These are phyloP conservation scores for Iberis amara DNA, from an alignment of 441 rosid species.

Conservation along the genomic window DNA sequence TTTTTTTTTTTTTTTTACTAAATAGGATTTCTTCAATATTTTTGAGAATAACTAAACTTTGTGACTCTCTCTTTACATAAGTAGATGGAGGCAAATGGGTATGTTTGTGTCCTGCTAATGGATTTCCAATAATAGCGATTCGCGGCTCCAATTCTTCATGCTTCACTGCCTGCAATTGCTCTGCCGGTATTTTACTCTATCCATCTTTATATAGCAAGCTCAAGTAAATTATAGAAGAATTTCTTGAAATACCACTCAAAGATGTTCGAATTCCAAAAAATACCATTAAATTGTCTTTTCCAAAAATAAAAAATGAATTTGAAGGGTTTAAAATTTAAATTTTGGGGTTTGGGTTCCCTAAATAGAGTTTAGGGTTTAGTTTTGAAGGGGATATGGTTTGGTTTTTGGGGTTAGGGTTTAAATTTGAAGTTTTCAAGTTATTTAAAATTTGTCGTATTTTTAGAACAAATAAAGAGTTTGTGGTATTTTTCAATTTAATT, in stretches of 20 bases:
- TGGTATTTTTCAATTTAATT: slow-evolving; percentile 18
- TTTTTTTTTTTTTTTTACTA: not conserved
- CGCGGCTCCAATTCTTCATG: slow-evolving; percentile 44
- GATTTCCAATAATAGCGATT: slow-evolving; percentile 57
- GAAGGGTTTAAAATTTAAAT: too few relatives aligned
- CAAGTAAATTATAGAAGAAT: slow-evolving; percentile 2
- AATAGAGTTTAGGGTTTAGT: too few relatives aligned
- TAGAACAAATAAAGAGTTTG: too few relatives aligned
- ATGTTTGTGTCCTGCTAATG: slow-evolving; percentile 62
- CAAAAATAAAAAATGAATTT: too few relatives aligned
- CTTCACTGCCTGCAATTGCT: slow-evolving; percentile 81
- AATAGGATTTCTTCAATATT: not conserved
- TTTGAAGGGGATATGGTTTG: too few relatives aligned
- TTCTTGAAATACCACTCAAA: too few relatives aligned
- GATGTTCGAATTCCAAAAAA: too few relatives aligned
- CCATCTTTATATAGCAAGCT: not conserved
- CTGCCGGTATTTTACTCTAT: slow-evolving; percentile 50
- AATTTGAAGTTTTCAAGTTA: too few relatives aligned
- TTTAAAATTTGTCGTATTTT: too few relatives aligned
- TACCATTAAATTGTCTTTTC: too few relatives aligned
- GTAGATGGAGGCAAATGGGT: slow-evolving; percentile 52
- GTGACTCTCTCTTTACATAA: slow-evolving; percentile 13
- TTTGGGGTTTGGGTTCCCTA: too few relatives aligned
- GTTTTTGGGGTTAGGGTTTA: too few relatives aligned
- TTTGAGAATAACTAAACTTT: not conserved